Base-by-base conservation (phyloP, 2,329 filamentous ascomycete species). In the Colletotrichum cuscutae region DNA sequence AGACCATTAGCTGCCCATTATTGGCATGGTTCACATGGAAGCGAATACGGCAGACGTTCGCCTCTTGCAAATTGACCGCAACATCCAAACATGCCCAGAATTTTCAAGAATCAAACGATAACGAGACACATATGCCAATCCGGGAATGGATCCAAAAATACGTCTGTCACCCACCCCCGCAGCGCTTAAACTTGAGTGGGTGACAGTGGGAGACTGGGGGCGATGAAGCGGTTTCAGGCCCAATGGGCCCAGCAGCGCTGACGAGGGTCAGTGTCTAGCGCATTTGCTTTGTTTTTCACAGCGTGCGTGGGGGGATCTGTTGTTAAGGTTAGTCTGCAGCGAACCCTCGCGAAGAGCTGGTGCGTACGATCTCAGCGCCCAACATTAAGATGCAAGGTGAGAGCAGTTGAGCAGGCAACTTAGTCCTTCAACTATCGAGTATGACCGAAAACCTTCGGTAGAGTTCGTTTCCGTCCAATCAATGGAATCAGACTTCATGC, bases 111-210 rank as follows among this genome's bases (percentile, higher is more conserved):
- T 70, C 66, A 72, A 70, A 72, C 70, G 30, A 70, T 57, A 61
- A 72, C 70, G 66, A 70, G 59, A 72, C 70, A 57, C 60, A 65
- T 61, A 72, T 65, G 70, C 37, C 60, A 64, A 65, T 65, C 66
- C 35, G 54, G 42, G 22, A 52, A 15, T 12, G 22, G 13, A 35
- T 4, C 32, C 70, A 35, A 60, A 70, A 70, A 70, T 59, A 70
- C 19, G 11, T 49, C 42, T 61, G 32, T 9, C 22, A 19, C 35
- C 61, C 5, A 24, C 49, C 53, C 64, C 53, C 58, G 52, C 65
- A 67, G 69, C 57, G 52, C 64, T 62, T 62, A 49, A 65, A 63
- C n/a, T 64, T 24, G 15, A 35, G 49, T 28, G 60, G n/a, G 67
- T 57, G 57, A 57, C 54, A 52, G 15, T 28, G n/a, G 26, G n/a